Evolutionary conservation across 129 eudicot genomes (phyloP), one percentile per base, ranked within the genome.

Genomic region (Arctium lappa): DNA sequence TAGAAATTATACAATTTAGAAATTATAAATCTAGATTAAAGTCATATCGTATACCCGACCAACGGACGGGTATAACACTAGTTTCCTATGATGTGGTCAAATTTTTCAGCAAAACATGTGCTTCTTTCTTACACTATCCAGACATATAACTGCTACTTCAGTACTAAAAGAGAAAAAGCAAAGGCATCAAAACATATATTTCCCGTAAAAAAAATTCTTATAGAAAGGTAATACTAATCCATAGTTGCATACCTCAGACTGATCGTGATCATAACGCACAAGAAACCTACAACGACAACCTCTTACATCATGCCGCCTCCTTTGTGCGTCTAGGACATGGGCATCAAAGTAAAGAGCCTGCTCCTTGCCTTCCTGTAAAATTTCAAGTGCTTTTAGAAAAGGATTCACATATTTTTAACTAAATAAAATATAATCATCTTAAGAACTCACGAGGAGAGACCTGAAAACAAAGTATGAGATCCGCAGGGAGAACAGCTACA

Each of bases 341-440:
- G 99, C 99, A 88, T 95, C 99, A 79, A 86, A 95, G 89, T 95
- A 95, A 31, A 95, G 93, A 75, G 99, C 99, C 83, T 95, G 99
- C 81, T 95, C 99, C 86, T 95, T 95, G 30, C 99, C 99, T 93
- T 95, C 99, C 99, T 95, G 84, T 33, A 75, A 77, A 65, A 29
- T 30, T 39, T 40, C 22, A 78, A 81, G 50, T 0, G 72, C 42
- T 62, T 16, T 76, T 33, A 65, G 3, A 79, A n/a, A 73, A 9
- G 1, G 48, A 22, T 72, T 81, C 69, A 72, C 15, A 11, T 31
- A 71, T 50, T 74, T 53, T 13, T 5, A 13, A 66, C 31, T 69
- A 8, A 78, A 44, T 7, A 74, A 8, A 37, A 74, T 1, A 69
- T 22, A 1, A 33, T 33, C 1, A 33, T 60, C 29, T 56, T 56